phyloP scores from a whole-genome alignment of 345 rosid genomes.

The Litchi chinensis region DNA sequence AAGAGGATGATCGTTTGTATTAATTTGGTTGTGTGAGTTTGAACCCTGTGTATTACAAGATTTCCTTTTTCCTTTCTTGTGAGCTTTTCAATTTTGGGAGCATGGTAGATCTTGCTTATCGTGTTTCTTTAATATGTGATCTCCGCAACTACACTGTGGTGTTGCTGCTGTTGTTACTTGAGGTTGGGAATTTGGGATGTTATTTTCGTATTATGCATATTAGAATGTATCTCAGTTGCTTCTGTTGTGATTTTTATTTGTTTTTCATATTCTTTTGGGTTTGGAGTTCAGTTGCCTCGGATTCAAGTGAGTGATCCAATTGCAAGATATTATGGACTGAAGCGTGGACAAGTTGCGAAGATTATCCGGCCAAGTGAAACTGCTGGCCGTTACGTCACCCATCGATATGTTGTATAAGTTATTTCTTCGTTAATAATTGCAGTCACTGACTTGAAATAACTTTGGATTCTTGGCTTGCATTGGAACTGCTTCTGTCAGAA shows the following conservation, averaged over 20 bases:
- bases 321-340: conserved; percentile 67
- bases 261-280: conserved; percentile 2
- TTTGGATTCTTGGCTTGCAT: background rate
- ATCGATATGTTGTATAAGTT: conserved; percentile 57
- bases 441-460: background rate
- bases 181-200: background rate
- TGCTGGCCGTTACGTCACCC: conserved; percentile 71
- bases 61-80: background rate
- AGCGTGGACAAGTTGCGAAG: conserved; percentile 77
- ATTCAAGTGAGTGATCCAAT: conserved; percentile 68
- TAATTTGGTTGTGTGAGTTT: background rate
- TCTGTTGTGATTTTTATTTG: background rate
- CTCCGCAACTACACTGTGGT: background rate
- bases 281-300: conserved; percentile 55
- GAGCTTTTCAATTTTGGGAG: background rate
- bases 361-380: conserved; percentile 75
- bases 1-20: background rate
- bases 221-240: background rate
- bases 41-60: too few relatives aligned
- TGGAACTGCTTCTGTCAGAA: background rate
- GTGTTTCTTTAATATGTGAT: background rate
- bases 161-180: background rate
- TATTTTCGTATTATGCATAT: background rate
- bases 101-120: background rate
- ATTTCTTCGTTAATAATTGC: background rate